Evolutionary conservation across 2,329 filamentous ascomycete genomes (phyloP).

Genomic region (Penicillium sp.): DNA sequence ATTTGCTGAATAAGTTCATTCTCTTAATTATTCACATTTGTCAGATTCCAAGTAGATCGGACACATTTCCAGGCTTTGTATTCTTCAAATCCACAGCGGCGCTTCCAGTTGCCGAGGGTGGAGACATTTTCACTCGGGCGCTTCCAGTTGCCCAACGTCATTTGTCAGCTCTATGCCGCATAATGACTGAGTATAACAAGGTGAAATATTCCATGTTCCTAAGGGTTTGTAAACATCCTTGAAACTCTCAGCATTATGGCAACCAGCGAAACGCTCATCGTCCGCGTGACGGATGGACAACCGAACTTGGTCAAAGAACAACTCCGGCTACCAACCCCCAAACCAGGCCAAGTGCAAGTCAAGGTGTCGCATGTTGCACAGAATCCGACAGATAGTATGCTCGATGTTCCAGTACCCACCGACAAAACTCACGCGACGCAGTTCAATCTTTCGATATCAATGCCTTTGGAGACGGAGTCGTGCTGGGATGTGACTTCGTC

Average conservation of each 20-base stretch:
- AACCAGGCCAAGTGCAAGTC: slow-evolving; percentile 22
- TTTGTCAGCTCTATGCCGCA: neutral
- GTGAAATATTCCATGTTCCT: no score
- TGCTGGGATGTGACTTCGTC: slow-evolving; percentile 36
- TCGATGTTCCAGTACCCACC: neutral
- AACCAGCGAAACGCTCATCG: slow-evolving; percentile 15
- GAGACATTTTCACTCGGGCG: neutral
- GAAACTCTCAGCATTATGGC: neutral
- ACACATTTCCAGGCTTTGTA: neutral
- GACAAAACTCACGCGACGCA: slow-evolving; percentile 3
- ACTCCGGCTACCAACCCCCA: slow-evolving; percentile 10
- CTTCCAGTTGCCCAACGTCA: neutral
- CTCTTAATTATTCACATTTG: neutral
- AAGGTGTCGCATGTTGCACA: slow-evolving; percentile 27
- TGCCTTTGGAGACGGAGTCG: slow-evolving; percentile 37
- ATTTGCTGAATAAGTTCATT: neutral
- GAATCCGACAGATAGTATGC: slow-evolving; percentile 25
- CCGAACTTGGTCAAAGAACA: slow-evolving; percentile 11
- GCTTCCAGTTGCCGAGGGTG: neutral
- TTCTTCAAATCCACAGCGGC: neutral
- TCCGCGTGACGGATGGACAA: slow-evolving; percentile 8
- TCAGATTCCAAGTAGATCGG: neutral
- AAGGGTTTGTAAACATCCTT: no score
- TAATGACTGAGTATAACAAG: neutral
- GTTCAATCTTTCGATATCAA: slow-evolving; percentile 39